Base-by-base conservation (phyloP, 1,139 yeast genomes). In the Sugiyamaella pinicola region DNA sequence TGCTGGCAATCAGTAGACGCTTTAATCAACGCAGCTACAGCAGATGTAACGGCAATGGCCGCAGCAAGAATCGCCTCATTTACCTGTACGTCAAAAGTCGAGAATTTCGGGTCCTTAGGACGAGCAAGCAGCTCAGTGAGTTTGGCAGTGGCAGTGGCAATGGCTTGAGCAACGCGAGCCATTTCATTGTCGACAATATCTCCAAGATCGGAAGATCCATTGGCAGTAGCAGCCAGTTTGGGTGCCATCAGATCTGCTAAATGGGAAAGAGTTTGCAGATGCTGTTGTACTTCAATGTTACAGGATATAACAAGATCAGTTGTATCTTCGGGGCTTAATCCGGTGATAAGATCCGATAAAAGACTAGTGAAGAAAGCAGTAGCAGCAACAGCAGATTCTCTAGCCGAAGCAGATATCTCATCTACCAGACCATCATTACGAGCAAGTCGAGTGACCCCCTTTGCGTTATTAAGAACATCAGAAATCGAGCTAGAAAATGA, bases 1-100 rank as follows among this genome's bases (percentile, higher is more conserved):
- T 80, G 74, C 69, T 89, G 96, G 19, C 95, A 84, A 45, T 83
- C 91, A 19, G 90, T 83, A 1, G 96, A 89, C 2, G 95, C 85
- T 57, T 77, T 74, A 51, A 90, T 85, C 61, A 89, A 78, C 17
- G 80, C 75, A 5, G 85, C 83, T 50, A 90, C 85, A 0, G 96
- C 90, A 58, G 84, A 82, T 1, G 95, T 87, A 22, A 89, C 85
- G 15, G 90, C 88, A 60, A 85, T 80, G 0, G 96, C 95, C 24
- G 95, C 89, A 4, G 85, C 76, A 47, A 89, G 73, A 56, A 90
- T 80, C 0, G 93, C 87, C 61, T 84, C 88, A 67, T 87, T 90
- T 28, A 89, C 83, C 64, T 85, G 87, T 42, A 83, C 67, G 58
- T 85, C 86, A 41, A 81, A 80, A 29, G 83, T 79, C 8, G 81